These are phyloP conservation scores for Strombidium stylifer DNA, from an alignment of 73 alveolate genomes.

Conservation along the genomic window DNA sequence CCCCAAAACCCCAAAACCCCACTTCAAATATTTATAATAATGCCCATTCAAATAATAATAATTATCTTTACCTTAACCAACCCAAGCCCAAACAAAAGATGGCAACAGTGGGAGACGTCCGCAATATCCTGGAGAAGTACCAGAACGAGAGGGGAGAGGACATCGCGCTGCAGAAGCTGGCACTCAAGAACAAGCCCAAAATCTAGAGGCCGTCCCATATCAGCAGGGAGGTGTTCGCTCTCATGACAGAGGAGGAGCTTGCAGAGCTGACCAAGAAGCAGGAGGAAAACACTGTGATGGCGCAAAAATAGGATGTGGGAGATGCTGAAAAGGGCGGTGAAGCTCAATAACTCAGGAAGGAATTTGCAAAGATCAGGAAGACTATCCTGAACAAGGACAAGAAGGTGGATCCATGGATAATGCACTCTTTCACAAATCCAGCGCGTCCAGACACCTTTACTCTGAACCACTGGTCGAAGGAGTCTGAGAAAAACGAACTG, in stretches of 20 bases:
- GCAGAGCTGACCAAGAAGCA: too few relatives aligned
- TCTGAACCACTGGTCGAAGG: slow-evolving; percentile 85
- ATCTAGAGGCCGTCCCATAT: slow-evolving; percentile 63
- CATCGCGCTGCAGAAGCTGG: slow-evolving; percentile 1
- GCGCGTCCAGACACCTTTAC: slow-evolving; percentile 73
- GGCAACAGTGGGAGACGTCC: neutral
- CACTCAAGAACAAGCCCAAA: slow-evolving; percentile 8
- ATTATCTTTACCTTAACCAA: slow-evolving; percentile 16
- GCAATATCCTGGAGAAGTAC: neutral
- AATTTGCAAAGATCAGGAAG: slow-evolving; percentile 23
- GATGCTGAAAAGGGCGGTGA: slow-evolving; percentile 56
- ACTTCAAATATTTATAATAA: neutral
- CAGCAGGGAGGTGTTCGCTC: slow-evolving; percentile 78
- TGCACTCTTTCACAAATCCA: slow-evolving; percentile 76
- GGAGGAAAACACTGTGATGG: too few relatives aligned
- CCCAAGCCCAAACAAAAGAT: slow-evolving; percentile 8
- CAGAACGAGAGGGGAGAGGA: neutral
- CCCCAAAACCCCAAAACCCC: neutral
- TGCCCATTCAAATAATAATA: neutral
- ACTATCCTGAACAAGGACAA: slow-evolving; percentile 28
- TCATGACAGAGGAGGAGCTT: slow-evolving; percentile 84
- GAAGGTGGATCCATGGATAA: slow-evolving; percentile 78
- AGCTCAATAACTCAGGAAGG: neutral
- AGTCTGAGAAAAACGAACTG: slow-evolving; percentile 78
- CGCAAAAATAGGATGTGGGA: too few relatives aligned